A percentile compares a stretch with the other conserved stretches of the same genome.
Conservation (phyloP, 306 rosid species). For the Argentina anserina region DNA sequence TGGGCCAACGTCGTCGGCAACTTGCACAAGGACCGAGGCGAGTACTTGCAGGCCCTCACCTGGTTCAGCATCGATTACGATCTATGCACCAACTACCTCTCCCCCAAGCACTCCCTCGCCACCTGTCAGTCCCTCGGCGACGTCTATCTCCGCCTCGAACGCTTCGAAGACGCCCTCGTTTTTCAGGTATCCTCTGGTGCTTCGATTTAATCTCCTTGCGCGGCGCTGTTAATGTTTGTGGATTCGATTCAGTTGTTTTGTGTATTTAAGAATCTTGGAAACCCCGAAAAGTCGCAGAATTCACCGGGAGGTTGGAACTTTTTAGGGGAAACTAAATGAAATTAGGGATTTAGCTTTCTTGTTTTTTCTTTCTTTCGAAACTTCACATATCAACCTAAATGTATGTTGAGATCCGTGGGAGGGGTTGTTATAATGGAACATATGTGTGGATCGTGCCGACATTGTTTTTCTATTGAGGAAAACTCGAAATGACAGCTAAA, state of each 20-base stretch:
- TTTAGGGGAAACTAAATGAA: not conserved
- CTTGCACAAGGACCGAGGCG: conserved; percentile 64
- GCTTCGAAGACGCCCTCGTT: conserved; percentile 53
- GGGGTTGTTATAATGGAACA: not conserved
- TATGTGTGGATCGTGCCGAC: not conserved
- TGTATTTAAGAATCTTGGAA: not conserved
- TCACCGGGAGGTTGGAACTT: not conserved
- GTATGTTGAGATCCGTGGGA: not conserved
- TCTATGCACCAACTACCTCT: conserved; percentile 43
- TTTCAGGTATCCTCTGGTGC: conserved; percentile 50
- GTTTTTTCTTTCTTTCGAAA: no score
- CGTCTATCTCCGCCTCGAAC: conserved; percentile 70
- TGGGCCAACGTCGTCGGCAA: conserved; percentile 88
- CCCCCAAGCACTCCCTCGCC: conserved; percentile 59
- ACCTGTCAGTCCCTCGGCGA: conserved; percentile 94
- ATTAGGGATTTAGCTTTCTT: not conserved
- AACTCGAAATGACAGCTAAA: no score
- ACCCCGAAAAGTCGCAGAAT: no score
- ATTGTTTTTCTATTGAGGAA: no score
- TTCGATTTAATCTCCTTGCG: not conserved
- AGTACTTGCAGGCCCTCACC: conserved; percentile 67
- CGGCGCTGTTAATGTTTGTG: not conserved
- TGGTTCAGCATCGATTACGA: conserved; percentile 84
- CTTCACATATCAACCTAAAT: not conserved
- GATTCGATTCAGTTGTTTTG: not conserved